These are phyloP conservation scores for Globisporangium rhizosaccharum DNA, from an alignment of 352 stramenopile genomes.

Conservation along the genomic window DNA sequence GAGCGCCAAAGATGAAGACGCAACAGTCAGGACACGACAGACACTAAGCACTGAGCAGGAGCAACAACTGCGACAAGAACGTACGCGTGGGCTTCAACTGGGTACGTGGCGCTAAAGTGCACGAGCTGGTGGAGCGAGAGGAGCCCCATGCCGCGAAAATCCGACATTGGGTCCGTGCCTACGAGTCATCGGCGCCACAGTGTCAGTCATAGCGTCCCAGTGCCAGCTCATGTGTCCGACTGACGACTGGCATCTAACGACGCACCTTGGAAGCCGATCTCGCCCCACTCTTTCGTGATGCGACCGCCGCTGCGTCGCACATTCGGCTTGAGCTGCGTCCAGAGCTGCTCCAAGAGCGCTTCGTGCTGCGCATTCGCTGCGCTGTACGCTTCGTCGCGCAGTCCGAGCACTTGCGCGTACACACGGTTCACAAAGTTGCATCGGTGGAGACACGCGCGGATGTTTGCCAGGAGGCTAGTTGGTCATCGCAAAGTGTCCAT, in stretches of 20 bases:
- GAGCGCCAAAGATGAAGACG: not conserved
- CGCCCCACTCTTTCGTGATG: constrained; percentile 85
- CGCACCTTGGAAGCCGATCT: constrained; percentile 84
- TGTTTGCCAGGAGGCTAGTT: constrained; percentile 54
- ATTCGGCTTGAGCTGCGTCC: constrained; percentile 72
- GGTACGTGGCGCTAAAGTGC: constrained; percentile 72
- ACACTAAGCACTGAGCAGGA: no score
- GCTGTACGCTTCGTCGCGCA: constrained; percentile 67
- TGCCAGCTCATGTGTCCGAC: not conserved
- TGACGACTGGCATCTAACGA: no score
- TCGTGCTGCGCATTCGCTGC: constrained; percentile 66
- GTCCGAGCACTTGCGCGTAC: constrained; percentile 36
- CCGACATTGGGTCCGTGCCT: constrained; percentile 82
- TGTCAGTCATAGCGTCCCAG: no score
- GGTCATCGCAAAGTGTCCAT: not conserved
- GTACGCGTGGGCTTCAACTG: constrained; percentile 66
- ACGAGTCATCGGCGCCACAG: not conserved
- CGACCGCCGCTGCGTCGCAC: constrained; percentile 65
- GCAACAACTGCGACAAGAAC: not conserved
- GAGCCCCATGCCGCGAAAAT: constrained; percentile 82
- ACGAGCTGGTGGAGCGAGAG: constrained; percentile 72
- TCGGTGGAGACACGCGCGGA: constrained; percentile 58
- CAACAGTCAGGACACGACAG: not conserved
- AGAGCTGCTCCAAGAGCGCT: constrained; percentile 76
- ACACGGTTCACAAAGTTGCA: constrained; percentile 79